phyloP scores from a whole-genome alignment of 2,329 filamentous ascomycete species.

The Plectosphaerella cucumerina region DNA sequence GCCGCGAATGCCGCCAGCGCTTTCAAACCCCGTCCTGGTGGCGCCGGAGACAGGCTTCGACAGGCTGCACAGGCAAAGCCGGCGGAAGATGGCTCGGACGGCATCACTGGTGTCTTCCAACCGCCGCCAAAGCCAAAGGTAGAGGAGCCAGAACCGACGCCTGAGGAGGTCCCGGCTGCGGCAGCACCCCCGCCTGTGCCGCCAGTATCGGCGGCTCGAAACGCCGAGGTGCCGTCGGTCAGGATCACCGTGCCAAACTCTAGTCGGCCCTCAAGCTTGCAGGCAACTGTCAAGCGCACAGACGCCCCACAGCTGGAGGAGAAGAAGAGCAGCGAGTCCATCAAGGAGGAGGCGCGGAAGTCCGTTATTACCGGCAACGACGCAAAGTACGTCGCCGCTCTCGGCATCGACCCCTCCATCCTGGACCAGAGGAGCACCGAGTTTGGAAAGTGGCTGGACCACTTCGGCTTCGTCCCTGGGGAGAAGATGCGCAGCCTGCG shows the following conservation, averaged over 20 bases:
- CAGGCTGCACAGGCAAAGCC: conserved; percentile 46
- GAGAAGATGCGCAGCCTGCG: conserved; percentile 69
- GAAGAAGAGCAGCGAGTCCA: conserved; percentile 13
- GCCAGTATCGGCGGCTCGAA: conserved; percentile 15
- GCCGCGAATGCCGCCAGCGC: conserved; percentile 49
- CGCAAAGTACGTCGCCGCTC: conserved; percentile 68
- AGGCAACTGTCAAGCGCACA: conserved; percentile 15
- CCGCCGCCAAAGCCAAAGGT: conserved; percentile 56
- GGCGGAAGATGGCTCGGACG: conserved; percentile 67
- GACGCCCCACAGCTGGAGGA: conserved; percentile 13
- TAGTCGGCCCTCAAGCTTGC: conserved; percentile 32
- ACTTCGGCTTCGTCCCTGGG: conserved; percentile 82
- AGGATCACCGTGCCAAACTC: conserved; percentile 50
- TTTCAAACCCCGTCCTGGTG: conserved; percentile 86
- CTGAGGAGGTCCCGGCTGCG: conserved; percentile 13
- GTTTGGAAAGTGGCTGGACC: conserved; percentile 76
- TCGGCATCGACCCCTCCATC: conserved; percentile 75
- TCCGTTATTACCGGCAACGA: conserved; percentile 69
- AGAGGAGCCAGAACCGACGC: conserved; percentile 27
- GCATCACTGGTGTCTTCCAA: conserved; percentile 83
- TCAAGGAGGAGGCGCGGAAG: conserved; percentile 47
- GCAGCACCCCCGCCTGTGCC: too few relatives aligned
- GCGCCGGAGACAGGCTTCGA: conserved; percentile 75
- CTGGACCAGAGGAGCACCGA: conserved; percentile 73
- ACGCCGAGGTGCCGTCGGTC: conserved; percentile 48